These are phyloP conservation scores for Coemansia sp. DNA, from an alignment of 192 early-diverging fungal genomes.

Conservation along the genomic window DNA sequence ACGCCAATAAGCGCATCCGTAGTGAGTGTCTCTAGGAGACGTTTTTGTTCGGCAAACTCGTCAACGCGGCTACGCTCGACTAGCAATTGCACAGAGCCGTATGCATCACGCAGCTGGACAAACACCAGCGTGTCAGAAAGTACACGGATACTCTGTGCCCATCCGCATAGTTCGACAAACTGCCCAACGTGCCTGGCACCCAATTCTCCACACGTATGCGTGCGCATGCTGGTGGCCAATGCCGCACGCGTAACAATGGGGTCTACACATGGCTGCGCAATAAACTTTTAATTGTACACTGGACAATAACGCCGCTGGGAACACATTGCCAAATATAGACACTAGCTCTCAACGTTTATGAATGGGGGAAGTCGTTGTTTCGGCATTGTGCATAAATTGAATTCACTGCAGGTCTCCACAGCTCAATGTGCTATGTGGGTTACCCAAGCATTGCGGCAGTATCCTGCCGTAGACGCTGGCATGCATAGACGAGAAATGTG, in stretches of 20 bases:
- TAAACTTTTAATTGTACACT: not conserved
- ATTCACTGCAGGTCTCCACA: slow-evolving; percentile 1
- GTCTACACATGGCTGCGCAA: not conserved
- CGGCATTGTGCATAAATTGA: slow-evolving; percentile 16
- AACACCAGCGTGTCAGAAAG: slow-evolving; percentile 73
- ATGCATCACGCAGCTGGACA: slow-evolving; percentile 72
- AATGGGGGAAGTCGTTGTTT: no score
- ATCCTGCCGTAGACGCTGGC: not conserved
- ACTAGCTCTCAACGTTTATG: no score
- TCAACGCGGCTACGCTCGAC: slow-evolving; percentile 50
- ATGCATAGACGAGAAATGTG: no score
- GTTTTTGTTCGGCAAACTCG: slow-evolving; percentile 32
- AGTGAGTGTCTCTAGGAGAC: slow-evolving; percentile 40
- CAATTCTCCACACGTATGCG: slow-evolving; percentile 82
- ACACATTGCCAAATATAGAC: not conserved
- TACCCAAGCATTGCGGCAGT: slow-evolving; percentile 2
- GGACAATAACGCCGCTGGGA: slow-evolving; percentile 5
- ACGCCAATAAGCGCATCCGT: slow-evolving; percentile 73
- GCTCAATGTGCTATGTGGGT: not conserved
- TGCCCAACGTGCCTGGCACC: slow-evolving; percentile 57
- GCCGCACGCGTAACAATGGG: slow-evolving; percentile 2
- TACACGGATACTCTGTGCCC: slow-evolving; percentile 63
- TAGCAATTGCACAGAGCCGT: slow-evolving; percentile 70
- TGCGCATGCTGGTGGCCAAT: slow-evolving; percentile 54
- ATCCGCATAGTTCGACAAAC: slow-evolving; percentile 70